Percentiles rank a stretch among this genome's conserved stretches.
Evolutionary conservation across 2,329 filamentous ascomycete species (phyloP).

Genomic region (Aureobasidium sp.): DNA sequence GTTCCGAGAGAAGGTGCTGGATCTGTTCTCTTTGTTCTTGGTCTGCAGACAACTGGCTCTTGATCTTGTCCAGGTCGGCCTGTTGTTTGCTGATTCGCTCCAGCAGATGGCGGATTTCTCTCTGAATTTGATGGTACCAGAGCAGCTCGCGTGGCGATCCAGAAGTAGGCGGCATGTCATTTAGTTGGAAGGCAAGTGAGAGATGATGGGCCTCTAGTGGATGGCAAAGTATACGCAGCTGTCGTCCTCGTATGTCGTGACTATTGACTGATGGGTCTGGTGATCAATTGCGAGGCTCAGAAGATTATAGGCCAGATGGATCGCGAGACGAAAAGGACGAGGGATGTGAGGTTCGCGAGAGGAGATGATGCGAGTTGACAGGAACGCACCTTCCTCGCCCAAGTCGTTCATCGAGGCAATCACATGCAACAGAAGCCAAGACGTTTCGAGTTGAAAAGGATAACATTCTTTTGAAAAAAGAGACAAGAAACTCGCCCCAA

Average conservation of each 20-base stretch:
- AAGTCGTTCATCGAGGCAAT: not conserved
- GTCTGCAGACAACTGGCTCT: not conserved
- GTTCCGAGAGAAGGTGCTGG: not conserved
- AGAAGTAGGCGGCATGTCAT: not conserved
- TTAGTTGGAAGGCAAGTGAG: not conserved
- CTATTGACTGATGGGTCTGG: not conserved
- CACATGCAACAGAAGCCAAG: not conserved
- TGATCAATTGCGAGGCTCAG: not conserved
- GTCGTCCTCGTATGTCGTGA: not conserved
- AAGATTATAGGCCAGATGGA: not conserved
- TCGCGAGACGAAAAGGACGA: not conserved
- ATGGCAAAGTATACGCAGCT: not conserved
- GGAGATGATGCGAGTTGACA: too few relatives aligned
- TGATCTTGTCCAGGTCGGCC: slow-evolving; percentile 2
- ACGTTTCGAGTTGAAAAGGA: not conserved
- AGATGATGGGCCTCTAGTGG: not conserved
- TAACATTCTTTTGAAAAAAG: slow-evolving; percentile 13
- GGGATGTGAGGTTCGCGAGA: too few relatives aligned
- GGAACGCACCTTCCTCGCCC: not conserved
- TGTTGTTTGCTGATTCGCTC: not conserved
- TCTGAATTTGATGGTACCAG: slow-evolving; percentile 10
- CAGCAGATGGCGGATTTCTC: slow-evolving; percentile 5
- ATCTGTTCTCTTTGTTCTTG: not conserved
- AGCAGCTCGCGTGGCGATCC: slow-evolving; percentile 3
- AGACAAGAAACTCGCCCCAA: slow-evolving; percentile 13